Evolutionary conservation across 2,329 filamentous ascomycete species (phyloP).

Genomic region (Pochonia chlamydosporia): DNA sequence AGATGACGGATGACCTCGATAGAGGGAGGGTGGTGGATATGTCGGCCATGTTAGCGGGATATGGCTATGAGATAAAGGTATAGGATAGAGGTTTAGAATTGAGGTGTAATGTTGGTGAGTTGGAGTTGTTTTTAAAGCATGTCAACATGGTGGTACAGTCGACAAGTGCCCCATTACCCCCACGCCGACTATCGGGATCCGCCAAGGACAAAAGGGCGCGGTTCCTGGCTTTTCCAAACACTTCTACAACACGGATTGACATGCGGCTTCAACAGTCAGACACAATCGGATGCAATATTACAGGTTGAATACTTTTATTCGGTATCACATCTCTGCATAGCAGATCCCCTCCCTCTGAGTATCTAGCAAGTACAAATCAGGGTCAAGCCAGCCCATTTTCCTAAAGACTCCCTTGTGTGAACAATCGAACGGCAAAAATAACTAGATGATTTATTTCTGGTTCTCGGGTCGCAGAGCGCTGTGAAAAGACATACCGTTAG

Average conservation of each 20-base stretch:
- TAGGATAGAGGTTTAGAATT: no score
- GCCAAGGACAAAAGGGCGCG: background rate
- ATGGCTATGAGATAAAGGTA: no score
- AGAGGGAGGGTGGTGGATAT: constrained; percentile 53
- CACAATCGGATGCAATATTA: background rate
- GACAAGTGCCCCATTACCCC: no score
- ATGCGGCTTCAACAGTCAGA: background rate
- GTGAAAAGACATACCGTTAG: constrained; percentile 9
- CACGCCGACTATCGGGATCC: background rate
- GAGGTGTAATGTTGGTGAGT: no score
- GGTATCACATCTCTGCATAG: constrained; percentile 2
- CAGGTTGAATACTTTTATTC: constrained; percentile 1
- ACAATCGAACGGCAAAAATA: background rate
- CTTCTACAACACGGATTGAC: background rate
- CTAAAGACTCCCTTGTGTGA: constrained; percentile 6
- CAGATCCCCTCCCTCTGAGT: background rate
- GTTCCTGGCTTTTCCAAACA: background rate
- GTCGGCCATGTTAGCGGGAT: constrained; percentile 5
- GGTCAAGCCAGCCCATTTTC: constrained; percentile 2
- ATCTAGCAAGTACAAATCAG: constrained; percentile 6
- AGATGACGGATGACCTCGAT: constrained; percentile 63
- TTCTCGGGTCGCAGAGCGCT: constrained; percentile 81
- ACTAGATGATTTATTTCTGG: constrained; percentile 54
- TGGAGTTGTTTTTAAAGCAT: no score
- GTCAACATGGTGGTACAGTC: no score